Conservation (phyloP, 768 basidiomycete genomes). For the Mycena belliarum region DNA sequence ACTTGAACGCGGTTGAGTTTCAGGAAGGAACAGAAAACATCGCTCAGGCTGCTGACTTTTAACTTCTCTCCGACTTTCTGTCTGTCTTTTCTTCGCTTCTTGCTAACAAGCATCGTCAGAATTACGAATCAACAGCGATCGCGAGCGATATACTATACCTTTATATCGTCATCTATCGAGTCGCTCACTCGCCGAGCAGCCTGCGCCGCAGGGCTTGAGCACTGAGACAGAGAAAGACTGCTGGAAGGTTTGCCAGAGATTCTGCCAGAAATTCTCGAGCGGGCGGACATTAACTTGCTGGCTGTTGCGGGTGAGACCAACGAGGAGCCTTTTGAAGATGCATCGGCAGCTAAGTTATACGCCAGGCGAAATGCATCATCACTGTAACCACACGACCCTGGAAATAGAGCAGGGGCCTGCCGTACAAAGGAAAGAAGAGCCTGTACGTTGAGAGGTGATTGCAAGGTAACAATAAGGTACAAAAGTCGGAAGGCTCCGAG, state of each 20-base stretch:
- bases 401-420: constrained; percentile 11
- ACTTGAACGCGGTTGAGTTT: constrained; percentile 40
- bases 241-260: neutral
- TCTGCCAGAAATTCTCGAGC: constrained; percentile 2
- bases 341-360: constrained; percentile 5
- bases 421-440: constrained; percentile 19
- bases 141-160: too few relatives aligned
- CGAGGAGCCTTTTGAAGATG: neutral
- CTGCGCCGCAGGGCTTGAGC: neutral
- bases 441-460: constrained; percentile 18
- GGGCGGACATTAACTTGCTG: constrained; percentile 8
- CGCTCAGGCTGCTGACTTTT: constrained; percentile 44
- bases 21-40: neutral
- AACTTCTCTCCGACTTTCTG: constrained; percentile 47
- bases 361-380: constrained; percentile 12
- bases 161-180: constrained; percentile 46
- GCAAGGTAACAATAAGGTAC: constrained; percentile 11
- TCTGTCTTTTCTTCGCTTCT: constrained; percentile 49
- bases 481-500: constrained; percentile 9
- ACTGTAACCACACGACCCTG: neutral
- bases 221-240: neutral
- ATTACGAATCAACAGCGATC: too few relatives aligned
- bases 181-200: constrained; percentile 40
- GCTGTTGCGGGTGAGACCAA: neutral
- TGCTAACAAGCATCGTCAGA: constrained; percentile 41